Evolutionary conservation across 352 stramenopile genomes (phyloP), one percentile per base, ranked within the genome.

Genomic region (Phytopythium aichiense): DNA sequence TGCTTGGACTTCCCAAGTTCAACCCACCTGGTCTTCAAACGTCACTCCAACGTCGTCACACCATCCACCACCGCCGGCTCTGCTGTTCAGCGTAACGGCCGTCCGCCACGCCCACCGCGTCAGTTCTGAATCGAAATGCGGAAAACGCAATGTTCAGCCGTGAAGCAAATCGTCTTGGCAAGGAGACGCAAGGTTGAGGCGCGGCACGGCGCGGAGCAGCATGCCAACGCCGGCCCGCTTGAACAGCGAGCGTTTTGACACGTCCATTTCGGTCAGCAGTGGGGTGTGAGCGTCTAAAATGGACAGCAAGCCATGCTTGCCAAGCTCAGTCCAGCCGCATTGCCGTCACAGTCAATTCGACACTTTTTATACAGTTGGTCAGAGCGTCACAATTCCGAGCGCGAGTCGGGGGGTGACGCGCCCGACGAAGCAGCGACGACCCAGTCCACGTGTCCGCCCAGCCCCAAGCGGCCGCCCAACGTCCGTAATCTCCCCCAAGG

Each of bases 341-440:
- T 31, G 2, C n/a, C n/a, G n/a, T 31, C 28, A 31, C 28, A 31
- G 28, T 31, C 40, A 22, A 22, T 45, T 45, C n/a, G 40, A 45
- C 46, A 33, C 22, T n/a, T 33, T 52, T 52, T 31, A 7, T 31
- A 31, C 28, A 31, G 28, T 7, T 31, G 46, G 8, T 7, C 45
- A 45, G 22, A 61, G 35, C 30, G 38, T 23, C 16, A 3, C 9
- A 22, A 33, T 55, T 30, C 25, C 49, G 28, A 31, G 28, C 28
- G 28, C 28, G 28, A 31, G 28, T 25, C 33, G n/a, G 28, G 7
- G 7, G 35, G 55, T 60, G 55, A 60, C 55, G 55, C 55, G 55
- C 23, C 25, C 55, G 55, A 60, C 55, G 55, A 60, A 60, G 55
- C 55, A 60, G 55, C 55, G 35, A 37, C 3, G 31, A 33, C 15